phyloP scores from a whole-genome alignment of 1,284 basidiomycete genomes.

The Microbotryum violaceum region DNA sequence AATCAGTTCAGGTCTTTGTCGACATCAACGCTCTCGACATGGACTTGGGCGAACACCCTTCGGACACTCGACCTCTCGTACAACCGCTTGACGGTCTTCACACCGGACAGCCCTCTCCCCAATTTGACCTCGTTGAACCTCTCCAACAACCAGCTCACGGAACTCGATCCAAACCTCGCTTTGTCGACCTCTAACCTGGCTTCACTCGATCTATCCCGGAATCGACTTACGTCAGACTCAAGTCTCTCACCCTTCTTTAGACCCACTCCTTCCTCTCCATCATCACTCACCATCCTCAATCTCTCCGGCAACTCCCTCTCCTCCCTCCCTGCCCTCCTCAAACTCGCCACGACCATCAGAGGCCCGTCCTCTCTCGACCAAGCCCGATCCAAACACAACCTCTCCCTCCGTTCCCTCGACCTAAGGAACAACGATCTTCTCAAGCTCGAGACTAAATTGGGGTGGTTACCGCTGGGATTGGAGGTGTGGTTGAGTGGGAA shows the following conservation, averaged over 20 bases:
- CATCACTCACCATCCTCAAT: not conserved
- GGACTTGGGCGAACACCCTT: conserved; percentile 10
- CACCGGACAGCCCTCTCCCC: not conserved
- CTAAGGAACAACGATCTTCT: conserved; percentile 17
- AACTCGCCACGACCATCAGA: conserved; percentile 1
- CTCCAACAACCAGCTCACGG: conserved; percentile 9
- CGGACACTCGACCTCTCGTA: conserved; percentile 5
- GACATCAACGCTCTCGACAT: not conserved
- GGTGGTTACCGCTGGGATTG: conserved; percentile 9
- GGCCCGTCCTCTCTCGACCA: not conserved
- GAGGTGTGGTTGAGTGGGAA: conserved; percentile 19
- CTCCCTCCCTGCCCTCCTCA: conserved; percentile 5
- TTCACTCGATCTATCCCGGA: conserved; percentile 15
- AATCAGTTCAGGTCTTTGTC: conserved; percentile 7
- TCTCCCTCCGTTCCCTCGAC: conserved; percentile 9
- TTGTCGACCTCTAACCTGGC: conserved; percentile 2
- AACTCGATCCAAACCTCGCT: conserved; percentile 5
- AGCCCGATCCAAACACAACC: conserved; percentile 4
- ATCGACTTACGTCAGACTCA: conserved; percentile 15
- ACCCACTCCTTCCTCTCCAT: not conserved
- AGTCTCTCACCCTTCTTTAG: conserved; percentile 11
- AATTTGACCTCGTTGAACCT: conserved; percentile 15
- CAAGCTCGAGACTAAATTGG: conserved; percentile 18
- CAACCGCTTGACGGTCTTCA: conserved; percentile 9
- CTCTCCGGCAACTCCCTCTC: conserved; percentile 22